Evolutionary conservation across 768 basidiomycete species (phyloP).

Genomic region (Hysterangium stoloniferum): DNA sequence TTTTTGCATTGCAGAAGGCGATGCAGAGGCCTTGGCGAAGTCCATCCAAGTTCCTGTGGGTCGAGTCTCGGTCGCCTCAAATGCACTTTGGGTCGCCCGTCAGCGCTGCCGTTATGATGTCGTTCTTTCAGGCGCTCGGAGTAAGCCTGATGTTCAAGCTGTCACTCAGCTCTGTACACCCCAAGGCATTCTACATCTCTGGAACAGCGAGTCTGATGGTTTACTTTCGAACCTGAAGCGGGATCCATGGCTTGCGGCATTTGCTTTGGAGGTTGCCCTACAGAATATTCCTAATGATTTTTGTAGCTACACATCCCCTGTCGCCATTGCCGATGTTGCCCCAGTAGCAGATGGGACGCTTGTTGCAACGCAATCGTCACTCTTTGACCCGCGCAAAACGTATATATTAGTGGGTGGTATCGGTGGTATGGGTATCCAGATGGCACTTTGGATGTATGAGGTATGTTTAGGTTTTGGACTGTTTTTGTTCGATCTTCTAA

Average conservation of each 20-base stretch:
- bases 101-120: constrained; percentile 6
- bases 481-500: neutral
- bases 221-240: constrained; percentile 1
- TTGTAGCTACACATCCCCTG: constrained; percentile 3
- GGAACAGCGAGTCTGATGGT: constrained; percentile 11
- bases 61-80: constrained; percentile 5
- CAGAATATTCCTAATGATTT: neutral
- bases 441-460: constrained; percentile 36
- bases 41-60: neutral
- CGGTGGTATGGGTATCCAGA: constrained; percentile 29
- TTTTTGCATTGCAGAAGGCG: constrained; percentile 3
- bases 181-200: constrained; percentile 10
- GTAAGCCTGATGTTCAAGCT: constrained; percentile 1
- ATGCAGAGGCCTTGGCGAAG: neutral
- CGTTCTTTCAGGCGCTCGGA: constrained; percentile 7
- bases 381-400: constrained; percentile 24
- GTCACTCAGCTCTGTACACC: neutral
- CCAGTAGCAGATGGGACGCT: constrained; percentile 8
- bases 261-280: constrained; percentile 12
- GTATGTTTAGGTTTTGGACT: constrained; percentile 17
- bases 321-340: constrained; percentile 8
- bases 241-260: constrained; percentile 16
- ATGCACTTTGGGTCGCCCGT: constrained; percentile 8
- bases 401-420: constrained; percentile 36
- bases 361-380: constrained; percentile 14